These are phyloP conservation scores for Aspergillus hortae DNA, from an alignment of 2,329 filamentous ascomycete genomes.

Conservation along the genomic window DNA sequence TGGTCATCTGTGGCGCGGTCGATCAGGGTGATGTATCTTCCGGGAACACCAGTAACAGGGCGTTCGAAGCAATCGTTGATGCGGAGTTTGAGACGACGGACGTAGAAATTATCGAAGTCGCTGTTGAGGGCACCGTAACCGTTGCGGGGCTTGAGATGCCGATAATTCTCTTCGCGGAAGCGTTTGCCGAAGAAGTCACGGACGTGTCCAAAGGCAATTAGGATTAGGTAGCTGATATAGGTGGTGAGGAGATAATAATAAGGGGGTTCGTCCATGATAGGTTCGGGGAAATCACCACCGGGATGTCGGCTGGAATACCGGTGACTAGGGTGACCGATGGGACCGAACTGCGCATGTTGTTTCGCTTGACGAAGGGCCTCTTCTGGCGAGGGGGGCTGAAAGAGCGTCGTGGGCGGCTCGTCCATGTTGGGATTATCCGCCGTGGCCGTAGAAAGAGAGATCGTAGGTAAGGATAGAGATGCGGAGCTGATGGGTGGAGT, in stretches of 20 bases:
- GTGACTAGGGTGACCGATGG: conserved; percentile 74
- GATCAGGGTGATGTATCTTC: conserved; percentile 86
- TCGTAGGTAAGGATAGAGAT: conserved; percentile 77
- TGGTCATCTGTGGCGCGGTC: conserved; percentile 88
- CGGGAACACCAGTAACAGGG: conserved; percentile 88
- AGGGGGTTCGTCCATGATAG: conserved; percentile 89
- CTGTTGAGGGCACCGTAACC: conserved; percentile 95
- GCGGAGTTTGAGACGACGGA: conserved; percentile 83
- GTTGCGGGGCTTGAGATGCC: conserved; percentile 74
- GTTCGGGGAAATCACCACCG: conserved; percentile 73
- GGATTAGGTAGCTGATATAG: conserved; percentile 94
- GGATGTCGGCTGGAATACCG: conserved; percentile 85
- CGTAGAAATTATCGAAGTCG: conserved; percentile 99
- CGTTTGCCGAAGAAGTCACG: conserved; percentile 97
- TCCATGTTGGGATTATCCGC: conserved; percentile 72
- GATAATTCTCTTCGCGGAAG: conserved; percentile 84
- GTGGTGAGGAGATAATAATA: conserved; percentile 97
- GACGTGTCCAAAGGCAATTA: conserved; percentile 93
- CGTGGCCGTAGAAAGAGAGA: conserved; percentile 83
- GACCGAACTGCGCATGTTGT: conserved; percentile 87
- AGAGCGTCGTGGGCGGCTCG: conserved; percentile 72
- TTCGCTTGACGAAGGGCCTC: conserved; percentile 73
- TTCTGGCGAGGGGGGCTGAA: conserved; percentile 80
- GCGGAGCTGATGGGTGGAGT: conserved; percentile 65
- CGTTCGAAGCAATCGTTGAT: conserved; percentile 97